Conservation (phyloP, 257 asterid genomes). For the Rehmannia glutinosa region DNA sequence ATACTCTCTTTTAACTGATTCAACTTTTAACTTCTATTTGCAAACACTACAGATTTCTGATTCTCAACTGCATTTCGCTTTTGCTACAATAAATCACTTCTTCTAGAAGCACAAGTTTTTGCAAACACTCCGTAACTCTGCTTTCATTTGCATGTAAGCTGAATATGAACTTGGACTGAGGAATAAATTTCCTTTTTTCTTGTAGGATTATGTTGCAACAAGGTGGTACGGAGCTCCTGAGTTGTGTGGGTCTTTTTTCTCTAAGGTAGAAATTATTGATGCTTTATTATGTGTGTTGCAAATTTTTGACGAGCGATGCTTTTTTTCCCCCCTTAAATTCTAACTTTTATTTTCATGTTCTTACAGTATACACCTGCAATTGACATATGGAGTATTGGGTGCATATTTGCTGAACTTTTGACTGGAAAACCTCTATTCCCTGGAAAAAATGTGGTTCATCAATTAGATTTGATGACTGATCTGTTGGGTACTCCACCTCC, state of each 20-base stretch:
- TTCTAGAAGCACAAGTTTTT: no score
- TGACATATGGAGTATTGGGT: constrained; percentile 97
- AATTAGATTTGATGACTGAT: constrained; percentile 92
- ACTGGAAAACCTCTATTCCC: constrained; percentile 95
- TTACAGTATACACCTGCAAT: constrained; percentile 95
- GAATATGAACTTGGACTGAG: no score
- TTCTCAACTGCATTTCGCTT: no score
- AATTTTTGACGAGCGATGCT: not conserved
- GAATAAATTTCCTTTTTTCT: no score
- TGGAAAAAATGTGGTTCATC: constrained; percentile 97
- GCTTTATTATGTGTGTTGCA: not conserved
- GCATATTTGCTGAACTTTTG: constrained; percentile 92
- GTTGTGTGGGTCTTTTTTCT: constrained; percentile 95
- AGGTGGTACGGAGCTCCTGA: constrained; percentile 99
- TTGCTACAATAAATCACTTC: no score
- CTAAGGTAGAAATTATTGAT: constrained; percentile 54
- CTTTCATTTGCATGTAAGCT: no score
- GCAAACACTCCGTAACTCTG: no score
- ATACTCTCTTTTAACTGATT: no score
- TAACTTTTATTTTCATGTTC: constrained; percentile 11
- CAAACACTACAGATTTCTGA: no score
- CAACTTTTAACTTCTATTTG: no score
- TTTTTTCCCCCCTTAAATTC: not conserved
- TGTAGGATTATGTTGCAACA: constrained; percentile 94
- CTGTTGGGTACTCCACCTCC: constrained; percentile 89